Percentiles rank a stretch among this genome's conserved stretches.
Conservation (phyloP, 75 land plant genomes). For the Isoetes taiwanensis region DNA sequence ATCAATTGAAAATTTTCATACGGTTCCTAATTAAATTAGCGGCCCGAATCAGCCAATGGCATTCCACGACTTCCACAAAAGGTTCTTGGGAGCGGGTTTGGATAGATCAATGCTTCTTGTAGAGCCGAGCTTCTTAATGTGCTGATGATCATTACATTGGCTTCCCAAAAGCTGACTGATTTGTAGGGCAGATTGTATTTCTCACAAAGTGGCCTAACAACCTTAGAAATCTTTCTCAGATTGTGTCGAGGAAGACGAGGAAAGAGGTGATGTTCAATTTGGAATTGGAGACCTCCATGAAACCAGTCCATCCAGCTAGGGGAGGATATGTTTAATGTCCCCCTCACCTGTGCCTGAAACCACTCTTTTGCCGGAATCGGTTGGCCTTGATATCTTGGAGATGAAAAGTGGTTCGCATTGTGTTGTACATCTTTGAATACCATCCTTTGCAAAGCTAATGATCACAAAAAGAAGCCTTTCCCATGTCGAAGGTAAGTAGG, state of each 20-base stretch:
- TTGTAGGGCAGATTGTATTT: slow-evolving; percentile 56
- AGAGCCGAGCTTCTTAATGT: slow-evolving; percentile 55
- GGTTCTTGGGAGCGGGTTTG: slow-evolving; percentile 28
- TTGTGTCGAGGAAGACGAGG: slow-evolving; percentile 58
- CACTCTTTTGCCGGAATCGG: slow-evolving; percentile 44
- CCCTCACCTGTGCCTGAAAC: slow-evolving; percentile 46
- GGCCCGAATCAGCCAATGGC: slow-evolving; percentile 60
- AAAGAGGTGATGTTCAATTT: slow-evolving; percentile 72
- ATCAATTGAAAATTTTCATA: too few relatives aligned
- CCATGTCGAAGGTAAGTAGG: slow-evolving; percentile 31
- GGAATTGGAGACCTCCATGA: slow-evolving; percentile 68
- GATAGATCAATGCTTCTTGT: slow-evolving; percentile 46
- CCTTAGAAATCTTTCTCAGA: slow-evolving; percentile 35
- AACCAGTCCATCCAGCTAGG: slow-evolving; percentile 76
- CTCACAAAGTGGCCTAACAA: slow-evolving; percentile 51
- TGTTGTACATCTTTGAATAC: slow-evolving; percentile 64
- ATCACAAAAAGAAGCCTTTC: slow-evolving; percentile 42
- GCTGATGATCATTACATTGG: slow-evolving; percentile 39
- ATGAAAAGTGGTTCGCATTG: slow-evolving; percentile 54
- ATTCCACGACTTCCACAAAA: slow-evolving; percentile 65
- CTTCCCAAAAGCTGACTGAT: slow-evolving; percentile 56
- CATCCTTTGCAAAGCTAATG: slow-evolving; percentile 33
- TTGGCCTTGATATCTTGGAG: slow-evolving; percentile 35
- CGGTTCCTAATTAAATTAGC: too few relatives aligned
- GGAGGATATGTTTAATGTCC: slow-evolving; percentile 46